Evolutionary conservation across 2,329 filamentous ascomycete genomes (phyloP), one percentile per base, ranked within the genome.

Genomic region (Chalaropsis thielavioides): DNA sequence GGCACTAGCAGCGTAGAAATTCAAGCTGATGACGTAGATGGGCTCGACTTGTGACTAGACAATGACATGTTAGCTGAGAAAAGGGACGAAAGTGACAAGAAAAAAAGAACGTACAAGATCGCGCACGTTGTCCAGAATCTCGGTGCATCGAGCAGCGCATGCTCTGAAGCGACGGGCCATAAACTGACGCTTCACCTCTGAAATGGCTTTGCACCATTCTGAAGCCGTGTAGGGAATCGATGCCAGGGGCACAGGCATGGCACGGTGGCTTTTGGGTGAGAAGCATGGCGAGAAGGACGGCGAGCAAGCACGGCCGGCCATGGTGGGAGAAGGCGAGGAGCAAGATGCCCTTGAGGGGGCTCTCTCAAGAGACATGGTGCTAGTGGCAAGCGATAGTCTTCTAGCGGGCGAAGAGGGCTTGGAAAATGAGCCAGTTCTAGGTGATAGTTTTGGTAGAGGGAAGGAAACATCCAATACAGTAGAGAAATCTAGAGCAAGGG

Each of bases 1-100:
- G 15, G 82, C 80, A n/a, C 76, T 79, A 22, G 82, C 82, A n/a
- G 81, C 82, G 68, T 84, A 85, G 71, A 84, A 84, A 71, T 83
- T 78, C 5, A 85, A 75, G 67, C 83, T 83, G 68, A 84, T 80
- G 41, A 83, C 74, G 69, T 84, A 80, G 6, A 80, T 74, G 1
- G 81, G 79, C 70, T 83, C 79, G 22, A 80, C 73, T 31, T 75
- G 71, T 13, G 74, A 74, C 71, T 72, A n/a, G 0, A 24, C 8
- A 44, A 38, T 59, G 46, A 10, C 46, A 51, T 61, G 66, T 71
- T 68, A 71, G 66, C 58, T 62, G 56, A 60, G 41, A n/a, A 38
- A 19, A 31, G 22, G 59, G 1, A 59, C 5, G 22, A 43, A 19
- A 13, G 62, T 22, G 15, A 15, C 6, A 31, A 13, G 4, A 15